Evolutionary conservation across 345 rosid species (phyloP).

Genomic region (Geranium rotundifolium): DNA sequence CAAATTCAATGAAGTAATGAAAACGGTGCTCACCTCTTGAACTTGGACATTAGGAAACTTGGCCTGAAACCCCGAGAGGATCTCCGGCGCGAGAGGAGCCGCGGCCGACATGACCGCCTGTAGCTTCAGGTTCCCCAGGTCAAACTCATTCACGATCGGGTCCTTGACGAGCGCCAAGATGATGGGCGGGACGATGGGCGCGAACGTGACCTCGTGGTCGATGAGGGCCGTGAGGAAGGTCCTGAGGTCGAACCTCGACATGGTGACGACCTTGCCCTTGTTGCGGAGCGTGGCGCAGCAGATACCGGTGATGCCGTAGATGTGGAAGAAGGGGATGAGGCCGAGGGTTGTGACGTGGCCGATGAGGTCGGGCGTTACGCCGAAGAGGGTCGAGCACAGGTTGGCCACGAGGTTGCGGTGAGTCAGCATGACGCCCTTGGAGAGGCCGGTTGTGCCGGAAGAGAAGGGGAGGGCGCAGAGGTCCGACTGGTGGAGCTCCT

Average conservation of each 20-base stretch:
- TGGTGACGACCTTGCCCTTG: constrained; percentile 85
- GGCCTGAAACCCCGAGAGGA: constrained; percentile 49
- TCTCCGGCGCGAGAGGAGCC: constrained; percentile 81
- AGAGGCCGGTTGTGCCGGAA: constrained; percentile 88
- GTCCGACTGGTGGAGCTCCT: constrained; percentile 44
- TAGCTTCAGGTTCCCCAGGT: constrained; percentile 67
- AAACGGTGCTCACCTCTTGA: constrained; percentile 59
- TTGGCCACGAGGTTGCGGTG: constrained; percentile 81
- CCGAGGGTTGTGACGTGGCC: constrained; percentile 63
- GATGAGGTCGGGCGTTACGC: constrained; percentile 51
- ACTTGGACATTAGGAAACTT: constrained; percentile 78
- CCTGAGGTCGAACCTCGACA: constrained; percentile 65
- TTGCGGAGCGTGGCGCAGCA: constrained; percentile 77
- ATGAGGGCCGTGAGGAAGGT: constrained; percentile 58
- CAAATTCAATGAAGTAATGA: no score
- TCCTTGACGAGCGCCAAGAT: constrained; percentile 68
- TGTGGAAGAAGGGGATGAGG: constrained; percentile 89
- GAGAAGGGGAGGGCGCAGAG: constrained; percentile 96
- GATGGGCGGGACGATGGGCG: constrained; percentile 87
- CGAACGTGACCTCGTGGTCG: constrained; percentile 65
- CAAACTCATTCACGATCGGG: constrained; percentile 76
- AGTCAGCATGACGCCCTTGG: constrained; percentile 84
- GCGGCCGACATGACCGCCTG: constrained; percentile 82
- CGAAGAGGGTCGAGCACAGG: constrained; percentile 74
- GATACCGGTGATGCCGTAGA: constrained; percentile 76